Base-by-base conservation (phyloP, 148 eudicot species). In the Persicaria maculosa region DNA sequence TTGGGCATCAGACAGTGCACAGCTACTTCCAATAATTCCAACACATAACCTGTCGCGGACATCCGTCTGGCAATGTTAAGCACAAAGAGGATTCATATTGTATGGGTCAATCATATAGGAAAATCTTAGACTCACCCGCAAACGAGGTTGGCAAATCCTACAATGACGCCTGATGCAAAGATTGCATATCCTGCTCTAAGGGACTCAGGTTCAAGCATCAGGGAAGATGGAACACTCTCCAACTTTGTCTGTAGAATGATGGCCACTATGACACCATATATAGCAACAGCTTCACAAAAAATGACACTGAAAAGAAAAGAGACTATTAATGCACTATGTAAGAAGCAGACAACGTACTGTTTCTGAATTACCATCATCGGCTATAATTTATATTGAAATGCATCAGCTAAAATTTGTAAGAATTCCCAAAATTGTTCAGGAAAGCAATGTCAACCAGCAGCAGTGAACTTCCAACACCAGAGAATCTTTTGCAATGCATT, bases 261-360 rank as follows among this genome's bases (percentile, higher is more conserved):
- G 47, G 97, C 98, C 80, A 92, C 98, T 57, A 92, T 94, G 77
- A 94, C 98, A 53, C 98, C 98, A 80, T 95, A 95, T 77, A 91
- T 94, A 68, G 98, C 98, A 81, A 95, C 98, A 77, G 96, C 98
- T 86, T 92, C 96, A 80, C 98, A 94, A 70, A 94, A 94, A 57
- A 94, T 94, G 55, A 94, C 97, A 86, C 97, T 94, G 86, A 7
- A 10, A 82, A 50, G 16, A 72, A 50, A 72, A 53, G 72, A 47
- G 40, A 54, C 59, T n/a, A n/a, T 22, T 7, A 20, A 58, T 7
- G 64, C 64, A 19, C 64, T 19, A 19, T 58, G 2, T 20, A 12
- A 58, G 64, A 58, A 58, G 64, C 31, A 58, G 36, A 58, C 8
- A 11, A 15, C 36, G 9, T 36, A 22, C 22, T 58, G 22, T 19